Percentiles rank a stretch among this genome's conserved stretches.
Conservation (phyloP, 164 flowering plant genomes). For the Brasenia schreberi region DNA sequence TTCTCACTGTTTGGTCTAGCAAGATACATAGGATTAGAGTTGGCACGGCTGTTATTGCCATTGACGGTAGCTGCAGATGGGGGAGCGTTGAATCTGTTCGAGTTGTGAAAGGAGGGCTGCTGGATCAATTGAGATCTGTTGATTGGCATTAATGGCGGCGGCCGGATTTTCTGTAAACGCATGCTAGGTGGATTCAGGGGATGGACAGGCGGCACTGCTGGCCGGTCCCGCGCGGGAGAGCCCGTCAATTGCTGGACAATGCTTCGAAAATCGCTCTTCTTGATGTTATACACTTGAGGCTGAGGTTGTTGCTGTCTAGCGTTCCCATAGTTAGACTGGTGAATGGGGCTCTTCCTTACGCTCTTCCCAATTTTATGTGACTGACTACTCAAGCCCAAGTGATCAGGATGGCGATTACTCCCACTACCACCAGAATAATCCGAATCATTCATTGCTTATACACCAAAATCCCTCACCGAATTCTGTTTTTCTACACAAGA, state of each 20-base stretch:
- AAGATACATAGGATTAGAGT: constrained; percentile 1
- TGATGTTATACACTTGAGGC: constrained; percentile 90
- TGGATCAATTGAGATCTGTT: constrained; percentile 17
- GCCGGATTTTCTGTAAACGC: constrained; percentile 73
- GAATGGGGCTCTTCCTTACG: constrained; percentile 78
- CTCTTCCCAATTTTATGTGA: constrained; percentile 46
- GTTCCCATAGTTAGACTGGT: constrained; percentile 60
- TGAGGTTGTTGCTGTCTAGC: constrained; percentile 57
- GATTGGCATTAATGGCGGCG: constrained; percentile 62
- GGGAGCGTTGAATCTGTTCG: constrained; percentile 2
- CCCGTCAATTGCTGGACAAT: constrained; percentile 93
- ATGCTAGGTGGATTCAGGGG: constrained; percentile 55
- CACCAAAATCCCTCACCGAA: neutral
- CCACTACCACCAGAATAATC: constrained; percentile 12
- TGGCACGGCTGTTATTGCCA: constrained; percentile 5
- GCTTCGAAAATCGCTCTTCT: constrained; percentile 81
- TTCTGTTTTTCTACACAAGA: neutral
- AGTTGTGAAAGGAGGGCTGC: neutral
- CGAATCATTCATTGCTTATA: constrained; percentile 33
- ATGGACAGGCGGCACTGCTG: constrained; percentile 27
- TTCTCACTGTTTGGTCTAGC: constrained; percentile 12
- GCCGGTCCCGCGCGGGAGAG: constrained; percentile 53
- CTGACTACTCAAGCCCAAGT: constrained; percentile 71
- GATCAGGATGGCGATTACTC: constrained; percentile 38
- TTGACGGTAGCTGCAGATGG: constrained; percentile 18